Conservation (phyloP, 352 stramenopile species). For the Globisporangium middletonii region DNA sequence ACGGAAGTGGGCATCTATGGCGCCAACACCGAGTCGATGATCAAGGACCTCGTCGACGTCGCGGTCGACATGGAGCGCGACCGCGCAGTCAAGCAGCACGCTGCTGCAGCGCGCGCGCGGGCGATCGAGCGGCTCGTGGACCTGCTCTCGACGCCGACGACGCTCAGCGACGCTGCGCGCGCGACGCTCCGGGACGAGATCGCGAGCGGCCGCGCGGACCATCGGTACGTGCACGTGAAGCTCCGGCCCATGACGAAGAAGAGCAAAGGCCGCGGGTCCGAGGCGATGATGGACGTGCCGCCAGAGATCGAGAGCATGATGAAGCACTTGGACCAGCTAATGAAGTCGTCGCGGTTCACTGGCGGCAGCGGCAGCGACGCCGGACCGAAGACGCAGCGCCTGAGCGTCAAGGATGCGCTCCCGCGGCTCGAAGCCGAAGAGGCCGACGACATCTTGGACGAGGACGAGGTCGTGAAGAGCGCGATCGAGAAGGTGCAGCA, state of each 20-base stretch:
- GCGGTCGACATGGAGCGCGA: conserved; percentile 89
- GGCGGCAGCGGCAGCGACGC: conserved; percentile 12
- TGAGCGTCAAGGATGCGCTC: conserved; percentile 71
- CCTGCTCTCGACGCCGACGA: conserved; percentile 30
- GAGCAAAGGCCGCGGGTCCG: conserved; percentile 19
- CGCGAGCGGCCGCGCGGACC: conserved; percentile 39
- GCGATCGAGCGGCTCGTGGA: conserved; percentile 92
- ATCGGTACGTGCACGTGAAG: conserved; percentile 43
- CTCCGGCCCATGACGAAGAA: conserved; percentile 41
- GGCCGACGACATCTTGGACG: conserved; percentile 63
- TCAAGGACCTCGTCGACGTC: conserved; percentile 97
- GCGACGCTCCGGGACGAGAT: conserved; percentile 58
- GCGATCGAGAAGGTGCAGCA: conserved; percentile 91
- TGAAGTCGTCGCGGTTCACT: conserved; percentile 41
- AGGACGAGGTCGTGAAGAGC: conserved; percentile 68
- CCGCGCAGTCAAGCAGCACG: conserved; percentile 71
- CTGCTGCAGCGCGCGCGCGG: conserved; percentile 75
- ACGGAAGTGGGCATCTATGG: conserved; percentile 99
- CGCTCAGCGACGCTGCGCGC: conserved; percentile 35
- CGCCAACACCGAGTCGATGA: conserved; percentile 97
- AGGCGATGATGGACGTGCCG: conserved; percentile 86
- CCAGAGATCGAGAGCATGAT: conserved; percentile 81
- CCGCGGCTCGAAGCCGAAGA: conserved; percentile 71
- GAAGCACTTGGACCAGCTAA: conserved; percentile 61
- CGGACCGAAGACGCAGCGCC: conserved; percentile 36